Evolutionary conservation across 495 filamentous ascomycete genomes (phyloP).

Genomic region (Neurospora sp.): DNA sequence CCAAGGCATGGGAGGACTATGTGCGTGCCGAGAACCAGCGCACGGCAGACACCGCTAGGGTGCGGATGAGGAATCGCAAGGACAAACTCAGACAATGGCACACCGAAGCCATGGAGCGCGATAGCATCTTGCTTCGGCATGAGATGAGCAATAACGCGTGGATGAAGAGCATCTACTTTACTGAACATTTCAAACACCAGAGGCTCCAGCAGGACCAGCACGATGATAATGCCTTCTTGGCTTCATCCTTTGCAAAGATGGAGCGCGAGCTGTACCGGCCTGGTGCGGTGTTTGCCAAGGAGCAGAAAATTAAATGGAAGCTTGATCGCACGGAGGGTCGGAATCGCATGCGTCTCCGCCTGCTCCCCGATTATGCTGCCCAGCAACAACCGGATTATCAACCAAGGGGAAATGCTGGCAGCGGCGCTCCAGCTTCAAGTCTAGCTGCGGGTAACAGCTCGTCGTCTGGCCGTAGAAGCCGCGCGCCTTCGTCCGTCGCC

Average conservation of each 20-base stretch:
- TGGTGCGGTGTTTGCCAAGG: conserved; percentile 65
- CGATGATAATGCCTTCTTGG: conserved; percentile 68
- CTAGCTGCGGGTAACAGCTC: conserved; percentile 8
- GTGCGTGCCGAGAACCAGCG: conserved; percentile 67
- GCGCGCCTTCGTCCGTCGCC: conserved; percentile 32
- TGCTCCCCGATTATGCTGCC: conserved; percentile 62
- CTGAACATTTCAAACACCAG: conserved; percentile 86
- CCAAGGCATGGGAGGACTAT: conserved; percentile 76
- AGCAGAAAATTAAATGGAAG: conserved; percentile 64
- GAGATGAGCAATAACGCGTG: conserved; percentile 78
- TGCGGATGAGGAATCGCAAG: conserved; percentile 59
- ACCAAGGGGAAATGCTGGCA: conserved; percentile 58
- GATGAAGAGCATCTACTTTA: conserved; percentile 88
- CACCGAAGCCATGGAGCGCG: conserved; percentile 50
- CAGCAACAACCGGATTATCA: conserved; percentile 67
- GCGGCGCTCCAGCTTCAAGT: conserved; percentile 13
- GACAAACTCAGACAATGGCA: conserved; percentile 77
- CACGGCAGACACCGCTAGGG: conserved; percentile 60
- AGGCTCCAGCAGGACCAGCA: conserved; percentile 82
- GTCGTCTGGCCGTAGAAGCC: conserved; percentile 4
- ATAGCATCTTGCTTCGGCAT: conserved; percentile 65
- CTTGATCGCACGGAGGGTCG: conserved; percentile 92
- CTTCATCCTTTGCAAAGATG: conserved; percentile 61
- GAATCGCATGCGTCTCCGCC: conserved; percentile 84
- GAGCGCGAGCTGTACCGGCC: conserved; percentile 63